These are phyloP conservation scores for Penicillium simplicissimum DNA, from an alignment of 495 filamentous ascomycete species.

Conservation along the genomic window DNA sequence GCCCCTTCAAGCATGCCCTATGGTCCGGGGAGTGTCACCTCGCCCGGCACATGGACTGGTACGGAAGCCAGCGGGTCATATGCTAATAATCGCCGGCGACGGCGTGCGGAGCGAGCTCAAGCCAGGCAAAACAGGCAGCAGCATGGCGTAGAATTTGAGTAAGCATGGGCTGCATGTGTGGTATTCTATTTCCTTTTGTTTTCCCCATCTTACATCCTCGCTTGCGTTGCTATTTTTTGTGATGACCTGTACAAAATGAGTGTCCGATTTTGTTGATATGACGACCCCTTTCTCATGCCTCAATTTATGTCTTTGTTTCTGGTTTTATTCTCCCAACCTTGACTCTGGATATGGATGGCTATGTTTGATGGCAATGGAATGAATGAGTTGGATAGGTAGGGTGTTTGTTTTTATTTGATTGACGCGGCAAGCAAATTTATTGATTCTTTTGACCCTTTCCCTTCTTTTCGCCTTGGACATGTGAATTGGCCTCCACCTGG, in stretches of 20 bases:
- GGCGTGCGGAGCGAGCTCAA: conserved; percentile 53
- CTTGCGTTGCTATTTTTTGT: conserved; percentile 2
- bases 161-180: conserved; percentile 7
- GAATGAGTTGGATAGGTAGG: conserved; percentile 11
- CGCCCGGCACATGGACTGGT: conserved; percentile 49
- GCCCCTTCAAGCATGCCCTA: conserved; percentile 43
- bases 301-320: neutral
- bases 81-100: conserved; percentile 52
- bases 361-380: conserved; percentile 6
- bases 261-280: conserved; percentile 19
- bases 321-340: neutral
- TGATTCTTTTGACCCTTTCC: neutral
- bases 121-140: conserved; percentile 49
- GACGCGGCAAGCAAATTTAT: conserved; percentile 14
- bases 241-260: conserved; percentile 28
- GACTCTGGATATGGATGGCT: neutral
- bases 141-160: conserved; percentile 49
- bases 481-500: too few relatives aligned
- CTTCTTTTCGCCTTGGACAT: too few relatives aligned
- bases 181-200: neutral
- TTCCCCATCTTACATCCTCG: neutral
- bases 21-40: conserved; percentile 47
- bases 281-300: conserved; percentile 4
- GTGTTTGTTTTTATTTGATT: conserved; percentile 7
- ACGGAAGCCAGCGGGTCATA: conserved; percentile 56